A percentile compares a stretch with the other conserved stretches of the same genome.
phyloP scores from a whole-genome alignment of 129 eudicot genomes.

The sunflower (Helianthus annuus) region HanXRQr2.0-SUNRISE NC_035436.2:184050791-184051290 shows the following conservation, averaged over 20 bases:
- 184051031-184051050: neutral
- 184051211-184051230: too few species aligned
- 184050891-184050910: constrained; percentile 60
- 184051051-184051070: neutral
- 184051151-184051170: neutral
- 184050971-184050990: neutral
- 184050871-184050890: constrained; percentile 50
- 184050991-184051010: neutral
- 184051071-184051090: neutral
- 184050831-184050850: constrained; percentile 42
- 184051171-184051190: neutral
- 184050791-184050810: constrained; percentile 34
- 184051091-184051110: constrained; percentile 1
- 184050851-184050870: constrained; percentile 47
- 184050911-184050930: constrained; percentile 46
- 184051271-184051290: constrained; percentile 7
- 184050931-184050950: constrained; percentile 11
- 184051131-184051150: constrained; percentile 1
- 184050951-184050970: constrained; percentile 9
- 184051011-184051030: constrained; percentile 12
- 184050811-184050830: constrained; percentile 51
- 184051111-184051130: constrained; percentile 17
- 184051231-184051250: too few species aligned
- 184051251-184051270: too few species aligned
- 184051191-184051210: neutral